Evolutionary conservation across 1,139 yeast genomes (phyloP).

Genomic region (Lodderomyces orthopsilosis): DNA sequence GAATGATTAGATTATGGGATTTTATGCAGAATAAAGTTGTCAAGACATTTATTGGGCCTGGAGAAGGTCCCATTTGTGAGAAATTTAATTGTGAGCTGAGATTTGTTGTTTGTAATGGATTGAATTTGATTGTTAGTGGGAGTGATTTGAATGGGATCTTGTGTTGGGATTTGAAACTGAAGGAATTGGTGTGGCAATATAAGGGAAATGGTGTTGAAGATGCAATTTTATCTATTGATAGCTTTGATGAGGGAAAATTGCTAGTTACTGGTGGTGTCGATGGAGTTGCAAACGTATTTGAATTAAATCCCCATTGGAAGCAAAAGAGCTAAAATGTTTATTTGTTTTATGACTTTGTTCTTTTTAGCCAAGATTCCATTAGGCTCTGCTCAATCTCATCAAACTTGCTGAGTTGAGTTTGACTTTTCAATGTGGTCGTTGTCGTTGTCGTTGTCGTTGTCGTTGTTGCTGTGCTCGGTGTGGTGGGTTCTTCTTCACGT

Average conservation of each 20-base stretch:
- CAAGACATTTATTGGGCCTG: slow-evolving; percentile 59
- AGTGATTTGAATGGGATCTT: slow-evolving; percentile 58
- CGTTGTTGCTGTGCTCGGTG: slow-evolving; percentile 1
- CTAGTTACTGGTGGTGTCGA: slow-evolving; percentile 39
- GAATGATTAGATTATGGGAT: slow-evolving; percentile 76
- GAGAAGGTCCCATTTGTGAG: slow-evolving; percentile 35
- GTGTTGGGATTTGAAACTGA: slow-evolving; percentile 76
- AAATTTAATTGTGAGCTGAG: slow-evolving; percentile 49
- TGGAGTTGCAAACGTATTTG: slow-evolving; percentile 26
- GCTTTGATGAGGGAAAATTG: slow-evolving; percentile 29
- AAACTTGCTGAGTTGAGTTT: slow-evolving; percentile 20
- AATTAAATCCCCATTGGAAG: slow-evolving; percentile 16
- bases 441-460: background rate
- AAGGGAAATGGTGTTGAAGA: slow-evolving; percentile 18
- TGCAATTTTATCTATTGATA: slow-evolving; percentile 52
- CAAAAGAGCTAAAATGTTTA: background rate
- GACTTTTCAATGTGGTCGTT: background rate
- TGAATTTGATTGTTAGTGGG: slow-evolving; percentile 57
- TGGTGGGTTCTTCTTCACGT: slow-evolving; percentile 4
- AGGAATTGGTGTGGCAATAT: slow-evolving; percentile 43
- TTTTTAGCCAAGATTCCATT: slow-evolving; percentile 44
- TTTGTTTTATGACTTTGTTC: slow-evolving; percentile 22
- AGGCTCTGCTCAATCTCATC: slow-evolving; percentile 47
- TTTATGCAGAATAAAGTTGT: slow-evolving; percentile 74
- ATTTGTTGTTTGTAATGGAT: slow-evolving; percentile 30